Evolutionary conservation across 805 yeast genomes (phyloP).

Genomic region (Candida adriatica): DNA sequence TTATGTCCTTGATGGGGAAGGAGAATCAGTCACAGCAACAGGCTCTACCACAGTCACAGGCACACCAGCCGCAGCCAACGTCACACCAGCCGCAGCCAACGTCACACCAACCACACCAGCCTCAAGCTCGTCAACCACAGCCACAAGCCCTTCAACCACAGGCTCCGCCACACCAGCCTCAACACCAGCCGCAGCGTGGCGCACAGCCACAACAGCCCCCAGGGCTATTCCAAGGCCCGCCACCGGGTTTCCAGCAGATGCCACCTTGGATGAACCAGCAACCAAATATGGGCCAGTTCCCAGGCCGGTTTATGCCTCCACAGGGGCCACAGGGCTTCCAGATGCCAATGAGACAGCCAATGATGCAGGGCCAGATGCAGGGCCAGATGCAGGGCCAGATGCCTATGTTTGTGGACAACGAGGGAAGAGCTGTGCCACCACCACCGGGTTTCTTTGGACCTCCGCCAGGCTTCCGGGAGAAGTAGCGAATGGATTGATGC

Average conservation of each 20-base stretch:
- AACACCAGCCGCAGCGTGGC: too few species aligned
- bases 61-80: conserved; percentile 3
- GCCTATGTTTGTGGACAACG: conserved; percentile 6
- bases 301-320: conserved; percentile 18
- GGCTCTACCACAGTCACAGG: conserved; percentile 1
- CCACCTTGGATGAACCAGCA: conserved; percentile 15
- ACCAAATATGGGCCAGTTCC: conserved; percentile 15
- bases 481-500: too few species aligned
- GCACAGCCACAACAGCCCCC: too few species aligned
- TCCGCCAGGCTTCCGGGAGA: conserved; percentile 16
- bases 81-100: conserved; percentile 2
- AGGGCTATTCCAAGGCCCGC: conserved; percentile 3
- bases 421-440: conserved; percentile 14
- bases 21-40: conserved; percentile 3
- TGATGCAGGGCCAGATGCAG: conserved; percentile 12
- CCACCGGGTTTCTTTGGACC: conserved; percentile 21
- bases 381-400: conserved; percentile 7
- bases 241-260: conserved; percentile 14
- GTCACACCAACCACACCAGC: conserved; percentile 1
- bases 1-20: conserved; percentile 20
- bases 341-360: conserved; percentile 8
- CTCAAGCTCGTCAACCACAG: conserved; percentile 1
- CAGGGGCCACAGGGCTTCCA: conserved; percentile 15
- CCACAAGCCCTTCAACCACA: conserved; percentile 4
- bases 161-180: conserved; percentile 3